These are phyloP conservation scores for Brassica cretica DNA, from an alignment of 345 rosid genomes.

Conservation along the genomic window DNA sequence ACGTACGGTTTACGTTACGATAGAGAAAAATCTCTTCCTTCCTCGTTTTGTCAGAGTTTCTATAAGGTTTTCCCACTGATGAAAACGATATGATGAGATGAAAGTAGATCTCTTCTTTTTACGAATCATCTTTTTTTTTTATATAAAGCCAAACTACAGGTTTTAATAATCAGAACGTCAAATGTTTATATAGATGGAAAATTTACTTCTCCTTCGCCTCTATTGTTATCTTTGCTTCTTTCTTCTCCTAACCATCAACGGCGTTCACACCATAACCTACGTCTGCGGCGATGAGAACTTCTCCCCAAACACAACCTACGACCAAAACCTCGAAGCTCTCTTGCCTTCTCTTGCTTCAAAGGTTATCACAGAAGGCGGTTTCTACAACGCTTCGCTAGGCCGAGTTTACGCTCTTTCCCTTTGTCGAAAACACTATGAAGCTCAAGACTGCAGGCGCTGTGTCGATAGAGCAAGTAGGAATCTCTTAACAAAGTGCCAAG, in stretches of 20 bases:
- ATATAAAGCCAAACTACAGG: not conserved
- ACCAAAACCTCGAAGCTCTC: constrained; percentile 22
- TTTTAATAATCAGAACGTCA: not conserved
- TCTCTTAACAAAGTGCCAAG: constrained; percentile 35
- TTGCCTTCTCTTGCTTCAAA: constrained; percentile 39
- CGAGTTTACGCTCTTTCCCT: constrained; percentile 40
- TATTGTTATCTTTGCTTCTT: not conserved
- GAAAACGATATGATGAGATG: not conserved
- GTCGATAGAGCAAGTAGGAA: constrained; percentile 16
- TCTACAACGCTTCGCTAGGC: constrained; percentile 37
- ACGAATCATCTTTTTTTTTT: not conserved
- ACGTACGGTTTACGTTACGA: not conserved
- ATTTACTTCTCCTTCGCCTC: not conserved
- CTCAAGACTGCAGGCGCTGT: constrained; percentile 33
- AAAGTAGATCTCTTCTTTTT: not conserved
- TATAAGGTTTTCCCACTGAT: not conserved
- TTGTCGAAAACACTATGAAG: constrained; percentile 42
- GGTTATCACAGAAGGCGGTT: constrained; percentile 25
- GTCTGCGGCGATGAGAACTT: constrained; percentile 36
- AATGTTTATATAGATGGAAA: not conserved
- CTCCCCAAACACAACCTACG: constrained; percentile 31
- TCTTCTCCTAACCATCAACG: not conserved
- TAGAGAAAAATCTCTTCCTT: not conserved
- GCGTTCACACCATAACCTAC: not conserved
- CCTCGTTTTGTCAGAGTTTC: not conserved